Conservation (phyloP, 2,329 filamentous ascomycete species). For the Arthrobotrys megalospora region DNA sequence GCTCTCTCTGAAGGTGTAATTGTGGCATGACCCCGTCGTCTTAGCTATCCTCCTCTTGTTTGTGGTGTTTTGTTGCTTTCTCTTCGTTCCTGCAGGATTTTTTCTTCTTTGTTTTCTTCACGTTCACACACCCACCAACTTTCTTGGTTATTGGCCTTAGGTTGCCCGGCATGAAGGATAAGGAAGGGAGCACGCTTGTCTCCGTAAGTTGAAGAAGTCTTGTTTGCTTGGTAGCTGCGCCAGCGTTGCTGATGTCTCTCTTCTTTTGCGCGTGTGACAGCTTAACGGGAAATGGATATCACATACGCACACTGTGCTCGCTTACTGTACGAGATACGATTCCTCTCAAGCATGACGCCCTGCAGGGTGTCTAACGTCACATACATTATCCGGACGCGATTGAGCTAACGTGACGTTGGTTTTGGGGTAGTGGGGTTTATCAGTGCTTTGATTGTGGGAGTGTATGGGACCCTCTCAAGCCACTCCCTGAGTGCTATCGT, state of each 20-base stretch:
- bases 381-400: constrained; percentile 62
- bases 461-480: constrained; percentile 78
- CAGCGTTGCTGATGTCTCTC: constrained; percentile 65
- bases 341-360: constrained; percentile 38
- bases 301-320: constrained; percentile 85
- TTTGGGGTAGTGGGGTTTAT: constrained; percentile 56
- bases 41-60: constrained; percentile 64
- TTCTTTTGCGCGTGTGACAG: constrained; percentile 66
- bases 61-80: constrained; percentile 58
- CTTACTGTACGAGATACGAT: constrained; percentile 76
- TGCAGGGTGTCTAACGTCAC: constrained; percentile 21
- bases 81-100: constrained; percentile 56
- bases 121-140: constrained; percentile 25
- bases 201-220: constrained; percentile 49
- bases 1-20: constrained; percentile 27
- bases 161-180: constrained; percentile 57
- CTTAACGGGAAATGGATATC: constrained; percentile 92
- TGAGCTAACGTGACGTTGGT: constrained; percentile 24
- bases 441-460: constrained; percentile 63
- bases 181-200: constrained; percentile 51
- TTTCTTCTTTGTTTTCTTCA: constrained; percentile 63
- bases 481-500: constrained; percentile 78
- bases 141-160: constrained; percentile 24
- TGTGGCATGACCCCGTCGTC: constrained; percentile 38
- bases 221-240: constrained; percentile 24